Evolutionary conservation across 2,329 filamentous ascomycete species (phyloP).

Genomic region (Thelonectria rubi): DNA sequence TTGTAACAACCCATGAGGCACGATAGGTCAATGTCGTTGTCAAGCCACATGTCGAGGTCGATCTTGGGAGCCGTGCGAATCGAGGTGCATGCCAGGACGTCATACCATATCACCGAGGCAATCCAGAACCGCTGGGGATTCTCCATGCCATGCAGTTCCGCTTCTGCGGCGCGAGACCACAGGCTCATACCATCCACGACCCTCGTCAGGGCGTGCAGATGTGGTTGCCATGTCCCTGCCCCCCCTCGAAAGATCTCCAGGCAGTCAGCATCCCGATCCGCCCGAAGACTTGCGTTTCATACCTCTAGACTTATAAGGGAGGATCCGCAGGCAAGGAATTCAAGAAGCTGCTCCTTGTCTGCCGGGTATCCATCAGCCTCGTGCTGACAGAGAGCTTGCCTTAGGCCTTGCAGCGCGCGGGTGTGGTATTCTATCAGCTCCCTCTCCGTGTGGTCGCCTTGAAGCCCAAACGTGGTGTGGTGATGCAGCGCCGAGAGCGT

Average conservation of each 20-base stretch:
- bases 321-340: conserved; percentile 39
- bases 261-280: background rate
- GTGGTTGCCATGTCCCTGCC: conserved; percentile 31
- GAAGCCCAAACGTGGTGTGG: conserved; percentile 22
- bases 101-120: conserved; percentile 34
- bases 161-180: background rate
- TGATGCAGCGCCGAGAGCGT: conserved; percentile 38
- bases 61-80: conserved; percentile 17
- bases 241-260: conserved; percentile 34
- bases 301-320: conserved; percentile 43
- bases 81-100: conserved; percentile 29
- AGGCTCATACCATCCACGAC: conserved; percentile 26
- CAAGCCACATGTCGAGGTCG: conserved; percentile 24
- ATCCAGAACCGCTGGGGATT: conserved; percentile 32
- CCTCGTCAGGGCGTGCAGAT: conserved; percentile 30
- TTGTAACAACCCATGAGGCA: conserved; percentile 36
- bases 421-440: conserved; percentile 35
- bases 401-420: conserved; percentile 33
- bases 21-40: conserved; percentile 28
- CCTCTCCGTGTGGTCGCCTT: conserved; percentile 24
- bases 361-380: conserved; percentile 20
- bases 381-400: conserved; percentile 21
- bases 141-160: conserved; percentile 19
- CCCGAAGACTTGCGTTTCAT: background rate
- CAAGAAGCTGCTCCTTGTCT: conserved; percentile 35